Percentiles rank a stretch among this genome's conserved stretches.
These are phyloP conservation scores for Cyathus striatus DNA, from an alignment of 768 basidiomycete genomes.

Conservation along the genomic window DNA sequence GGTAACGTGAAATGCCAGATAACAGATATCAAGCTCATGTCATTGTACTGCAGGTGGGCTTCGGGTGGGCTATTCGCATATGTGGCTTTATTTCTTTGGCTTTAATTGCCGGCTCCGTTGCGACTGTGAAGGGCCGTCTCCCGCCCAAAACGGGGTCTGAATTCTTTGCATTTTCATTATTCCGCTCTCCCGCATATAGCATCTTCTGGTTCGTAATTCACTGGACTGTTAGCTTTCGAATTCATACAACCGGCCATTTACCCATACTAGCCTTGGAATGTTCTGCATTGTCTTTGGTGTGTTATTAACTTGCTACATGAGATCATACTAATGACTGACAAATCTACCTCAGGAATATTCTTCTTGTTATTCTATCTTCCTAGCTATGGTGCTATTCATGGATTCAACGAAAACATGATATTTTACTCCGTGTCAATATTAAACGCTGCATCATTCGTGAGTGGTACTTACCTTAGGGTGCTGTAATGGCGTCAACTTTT, in stretches of 20 bases:
- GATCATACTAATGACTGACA: not conserved
- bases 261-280: not conserved
- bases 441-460: slow-evolving; percentile 12
- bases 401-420: slow-evolving; percentile 11
- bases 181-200: slow-evolving; percentile 9
- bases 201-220: slow-evolving; percentile 10
- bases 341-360: slow-evolving; percentile 7
- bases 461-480: slow-evolving; percentile 1
- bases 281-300: not conserved
- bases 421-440: slow-evolving; percentile 12
- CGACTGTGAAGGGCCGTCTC: slow-evolving; percentile 9
- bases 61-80: slow-evolving; percentile 11
- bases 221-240: too few relatives aligned
- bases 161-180: slow-evolving; percentile 9
- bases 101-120: slow-evolving; percentile 7
- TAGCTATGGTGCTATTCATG: slow-evolving; percentile 11
- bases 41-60: slow-evolving; percentile 5
- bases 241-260: too few relatives aligned
- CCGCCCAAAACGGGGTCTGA: slow-evolving; percentile 7
- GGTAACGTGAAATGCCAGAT: not conserved
- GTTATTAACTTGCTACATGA: not conserved
- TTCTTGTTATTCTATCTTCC: slow-evolving; percentile 11
- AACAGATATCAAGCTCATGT: not conserved
- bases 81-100: slow-evolving; percentile 10
- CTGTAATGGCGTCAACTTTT: not conserved